Evolutionary conservation across 208 protist genomes (phyloP).

Genomic region (Leishmania lainsoni): DNA sequence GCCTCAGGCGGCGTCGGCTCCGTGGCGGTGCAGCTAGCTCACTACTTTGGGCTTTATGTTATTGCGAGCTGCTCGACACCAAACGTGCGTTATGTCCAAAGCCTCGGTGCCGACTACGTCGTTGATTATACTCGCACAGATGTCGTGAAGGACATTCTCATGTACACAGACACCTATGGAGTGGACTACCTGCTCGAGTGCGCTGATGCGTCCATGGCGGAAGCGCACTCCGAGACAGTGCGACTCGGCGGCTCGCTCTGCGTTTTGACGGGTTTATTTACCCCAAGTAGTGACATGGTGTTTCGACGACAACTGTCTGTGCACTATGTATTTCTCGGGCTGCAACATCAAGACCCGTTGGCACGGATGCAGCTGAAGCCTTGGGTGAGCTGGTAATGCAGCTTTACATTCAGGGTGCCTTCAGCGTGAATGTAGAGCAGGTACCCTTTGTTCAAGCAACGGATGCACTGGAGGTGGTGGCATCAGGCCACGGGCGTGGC

Average conservation of each 20-base stretch:
- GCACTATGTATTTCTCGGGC: constrained; percentile 63
- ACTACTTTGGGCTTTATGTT: constrained; percentile 70
- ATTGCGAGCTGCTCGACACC: constrained; percentile 64
- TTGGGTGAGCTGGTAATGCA: constrained; percentile 40
- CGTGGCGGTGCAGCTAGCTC: constrained; percentile 77
- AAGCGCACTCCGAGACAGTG: constrained; percentile 46
- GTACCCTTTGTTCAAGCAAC: constrained; percentile 47
- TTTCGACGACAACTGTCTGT: constrained; percentile 66
- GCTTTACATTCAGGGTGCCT: constrained; percentile 59
- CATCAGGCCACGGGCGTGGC: constrained; percentile 52
- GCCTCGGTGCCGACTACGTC: constrained; percentile 67
- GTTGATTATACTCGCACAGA: constrained; percentile 70
- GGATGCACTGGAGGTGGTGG: constrained; percentile 48
- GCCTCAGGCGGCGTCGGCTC: constrained; percentile 77
- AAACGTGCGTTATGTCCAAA: constrained; percentile 57
- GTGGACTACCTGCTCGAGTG: constrained; percentile 86
- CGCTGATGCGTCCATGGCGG: constrained; percentile 38
- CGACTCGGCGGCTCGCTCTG: constrained; percentile 76
- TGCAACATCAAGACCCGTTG: constrained; percentile 36
- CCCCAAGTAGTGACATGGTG: constrained; percentile 35
- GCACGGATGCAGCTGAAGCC: constrained; percentile 46
- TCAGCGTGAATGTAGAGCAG: constrained; percentile 55
- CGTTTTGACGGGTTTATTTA: constrained; percentile 46
- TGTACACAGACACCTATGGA: constrained; percentile 58
- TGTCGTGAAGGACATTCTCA: constrained; percentile 55